Evolutionary conservation across 2,329 filamentous ascomycete species (phyloP).

Genomic region (Botrytis paeoniae): DNA sequence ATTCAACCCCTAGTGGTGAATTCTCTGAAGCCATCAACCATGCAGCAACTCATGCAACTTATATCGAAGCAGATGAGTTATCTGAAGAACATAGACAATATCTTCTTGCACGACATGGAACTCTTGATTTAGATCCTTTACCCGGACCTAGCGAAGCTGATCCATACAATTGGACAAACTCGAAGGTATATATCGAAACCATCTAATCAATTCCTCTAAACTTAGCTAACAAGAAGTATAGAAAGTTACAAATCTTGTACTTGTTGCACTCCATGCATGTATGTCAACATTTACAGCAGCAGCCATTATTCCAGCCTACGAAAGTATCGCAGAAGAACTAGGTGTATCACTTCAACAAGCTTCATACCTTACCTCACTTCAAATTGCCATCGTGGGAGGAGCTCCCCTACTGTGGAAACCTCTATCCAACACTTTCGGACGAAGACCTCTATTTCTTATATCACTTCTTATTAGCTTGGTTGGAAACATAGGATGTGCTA

Average conservation of each 20-base stretch:
- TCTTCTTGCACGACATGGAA: constrained; percentile 21
- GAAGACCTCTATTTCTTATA: constrained; percentile 49
- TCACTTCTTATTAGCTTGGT: constrained; percentile 45
- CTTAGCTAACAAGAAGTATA: constrained; percentile 26
- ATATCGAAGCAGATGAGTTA: neutral
- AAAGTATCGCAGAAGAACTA: constrained; percentile 46
- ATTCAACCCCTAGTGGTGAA: constrained; percentile 5
- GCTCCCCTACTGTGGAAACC: constrained; percentile 53
- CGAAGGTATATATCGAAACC: constrained; percentile 42
- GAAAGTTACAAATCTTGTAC: constrained; percentile 48
- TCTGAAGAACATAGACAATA: constrained; percentile 22
- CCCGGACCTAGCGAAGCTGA: constrained; percentile 40
- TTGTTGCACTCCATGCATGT: constrained; percentile 51
- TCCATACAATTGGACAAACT: constrained; percentile 53
- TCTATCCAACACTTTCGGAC: constrained; percentile 48
- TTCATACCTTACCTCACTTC: constrained; percentile 49
- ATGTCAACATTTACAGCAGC: constrained; percentile 52
- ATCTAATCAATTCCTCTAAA: neutral
- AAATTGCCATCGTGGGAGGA: constrained; percentile 51
- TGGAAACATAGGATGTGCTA: constrained; percentile 51
- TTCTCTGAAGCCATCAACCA: constrained; percentile 2
- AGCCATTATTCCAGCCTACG: constrained; percentile 49
- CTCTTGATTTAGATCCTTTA: constrained; percentile 21
- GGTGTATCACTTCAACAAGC: constrained; percentile 43
- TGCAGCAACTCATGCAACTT: constrained; percentile 10